phyloP scores from a whole-genome alignment of 2,329 filamentous ascomycete genomes.

The Microsporum canis region DNA sequence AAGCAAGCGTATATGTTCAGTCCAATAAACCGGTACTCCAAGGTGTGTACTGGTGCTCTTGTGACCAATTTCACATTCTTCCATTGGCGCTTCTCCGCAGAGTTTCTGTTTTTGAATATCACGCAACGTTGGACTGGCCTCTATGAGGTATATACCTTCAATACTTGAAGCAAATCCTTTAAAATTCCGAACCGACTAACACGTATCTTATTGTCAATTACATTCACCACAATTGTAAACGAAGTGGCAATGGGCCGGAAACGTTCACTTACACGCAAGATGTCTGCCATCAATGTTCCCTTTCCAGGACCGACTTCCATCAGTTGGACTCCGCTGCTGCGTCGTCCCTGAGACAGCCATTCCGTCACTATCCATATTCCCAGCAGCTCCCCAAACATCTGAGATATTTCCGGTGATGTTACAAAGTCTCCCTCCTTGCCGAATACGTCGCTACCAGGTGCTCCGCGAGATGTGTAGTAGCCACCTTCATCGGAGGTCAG shows the following conservation, averaged over 20 bases:
- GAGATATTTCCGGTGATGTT: conserved; percentile 93
- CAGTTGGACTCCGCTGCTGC: conserved; percentile 63
- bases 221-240: neutral
- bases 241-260: neutral
- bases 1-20: conserved; percentile 75
- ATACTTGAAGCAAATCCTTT: conserved; percentile 63
- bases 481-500: conserved; percentile 81
- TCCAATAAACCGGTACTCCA: conserved; percentile 70
- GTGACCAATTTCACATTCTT: conserved; percentile 61
- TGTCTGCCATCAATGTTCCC: conserved; percentile 94
- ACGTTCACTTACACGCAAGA: conserved; percentile 60
- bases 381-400: conserved; percentile 88
- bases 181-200: conserved; percentile 72
- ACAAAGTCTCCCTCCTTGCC: conserved; percentile 91
- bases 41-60: conserved; percentile 66
- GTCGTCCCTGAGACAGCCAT: conserved; percentile 84
- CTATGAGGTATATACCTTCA: conserved; percentile 84
- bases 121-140: conserved; percentile 74
- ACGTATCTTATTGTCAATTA: conserved; percentile 7
- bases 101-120: conserved; percentile 68
- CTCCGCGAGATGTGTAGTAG: conserved; percentile 73
- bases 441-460: conserved; percentile 63
- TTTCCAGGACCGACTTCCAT: conserved; percentile 91
- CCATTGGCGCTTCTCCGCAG: conserved; percentile 58
- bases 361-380: conserved; percentile 93